Conservation (phyloP, 208 protist genomes). For the Trypanosomatidae sp. region DNA sequence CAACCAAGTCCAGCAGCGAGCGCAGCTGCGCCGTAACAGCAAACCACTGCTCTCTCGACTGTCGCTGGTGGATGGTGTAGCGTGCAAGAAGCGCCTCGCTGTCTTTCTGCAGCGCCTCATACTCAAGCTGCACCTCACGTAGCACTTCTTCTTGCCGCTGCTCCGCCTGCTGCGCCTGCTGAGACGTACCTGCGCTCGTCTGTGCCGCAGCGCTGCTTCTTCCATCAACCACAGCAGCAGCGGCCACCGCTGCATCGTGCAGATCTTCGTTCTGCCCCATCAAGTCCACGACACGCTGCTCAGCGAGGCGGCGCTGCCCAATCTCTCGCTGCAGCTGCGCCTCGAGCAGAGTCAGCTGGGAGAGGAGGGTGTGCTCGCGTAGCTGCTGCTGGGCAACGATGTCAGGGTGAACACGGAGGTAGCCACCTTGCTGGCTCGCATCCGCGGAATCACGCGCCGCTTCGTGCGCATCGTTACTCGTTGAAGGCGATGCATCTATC, state of each 20-base stretch:
- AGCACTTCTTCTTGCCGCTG: background rate
- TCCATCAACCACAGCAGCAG: background rate
- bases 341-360: conserved; percentile 12
- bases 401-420: conserved; percentile 10
- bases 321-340: conserved; percentile 7
- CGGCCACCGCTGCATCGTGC: background rate
- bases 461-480: background rate
- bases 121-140: conserved; percentile 3
- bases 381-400: conserved; percentile 21
- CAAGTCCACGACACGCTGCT: conserved; percentile 8
- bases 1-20: background rate
- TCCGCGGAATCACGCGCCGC: too few species aligned
- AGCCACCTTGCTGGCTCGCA: too few species aligned
- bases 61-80: background rate
- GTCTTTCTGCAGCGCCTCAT: conserved; percentile 7
- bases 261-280: conserved; percentile 8
- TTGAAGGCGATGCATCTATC: background rate
- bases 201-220: background rate
- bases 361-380: conserved; percentile 16
- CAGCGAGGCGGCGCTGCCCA: conserved; percentile 3
- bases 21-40: background rate
- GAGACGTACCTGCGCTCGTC: background rate
- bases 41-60: conserved; percentile 2
- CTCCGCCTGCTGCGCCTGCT: background rate
- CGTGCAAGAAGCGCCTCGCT: background rate